phyloP scores from a whole-genome alignment of 345 rosid genomes.

The Isatis tinctoria region DNA sequence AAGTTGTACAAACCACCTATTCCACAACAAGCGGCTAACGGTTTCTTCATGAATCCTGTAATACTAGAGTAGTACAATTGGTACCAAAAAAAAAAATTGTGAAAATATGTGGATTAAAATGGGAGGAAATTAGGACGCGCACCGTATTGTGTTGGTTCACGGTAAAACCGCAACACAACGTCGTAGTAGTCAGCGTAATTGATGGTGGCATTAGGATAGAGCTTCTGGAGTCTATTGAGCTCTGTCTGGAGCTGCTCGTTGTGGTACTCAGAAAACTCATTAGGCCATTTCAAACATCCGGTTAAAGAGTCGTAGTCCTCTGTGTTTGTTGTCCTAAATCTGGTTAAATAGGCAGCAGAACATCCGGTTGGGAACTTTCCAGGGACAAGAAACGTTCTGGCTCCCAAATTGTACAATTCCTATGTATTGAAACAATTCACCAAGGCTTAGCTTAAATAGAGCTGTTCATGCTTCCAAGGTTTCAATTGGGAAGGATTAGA shows the following conservation, averaged over 20 bases:
- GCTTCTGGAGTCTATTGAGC: not conserved
- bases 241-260: slow-evolving; percentile 29
- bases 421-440: not conserved
- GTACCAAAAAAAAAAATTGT: no score
- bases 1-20: no score
- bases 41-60: slow-evolving; percentile 32
- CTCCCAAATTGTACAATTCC: slow-evolving; percentile 39
- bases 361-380: slow-evolving; percentile 41
- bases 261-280: slow-evolving; percentile 33
- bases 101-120: not conserved
- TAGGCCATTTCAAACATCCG: slow-evolving; percentile 35
- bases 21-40: no score
- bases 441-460: no score
- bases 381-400: slow-evolving; percentile 34
- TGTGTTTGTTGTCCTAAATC: slow-evolving; percentile 1
- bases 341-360: slow-evolving; percentile 13
- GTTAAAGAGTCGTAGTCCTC: slow-evolving; percentile 29
- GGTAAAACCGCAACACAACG: slow-evolving; percentile 8
- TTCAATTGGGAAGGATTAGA: no score
- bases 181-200: slow-evolving; percentile 34
- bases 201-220: slow-evolving; percentile 26
- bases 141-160: slow-evolving; percentile 32
- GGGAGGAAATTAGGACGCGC: not conserved
- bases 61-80: no score
- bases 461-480: no score